A percentile compares a stretch with the other conserved stretches of the same genome.
These are phyloP conservation scores for Sphaerulina populicola DNA, from an alignment of 2,329 filamentous ascomycete genomes.

Conservation along the genomic window DNA sequence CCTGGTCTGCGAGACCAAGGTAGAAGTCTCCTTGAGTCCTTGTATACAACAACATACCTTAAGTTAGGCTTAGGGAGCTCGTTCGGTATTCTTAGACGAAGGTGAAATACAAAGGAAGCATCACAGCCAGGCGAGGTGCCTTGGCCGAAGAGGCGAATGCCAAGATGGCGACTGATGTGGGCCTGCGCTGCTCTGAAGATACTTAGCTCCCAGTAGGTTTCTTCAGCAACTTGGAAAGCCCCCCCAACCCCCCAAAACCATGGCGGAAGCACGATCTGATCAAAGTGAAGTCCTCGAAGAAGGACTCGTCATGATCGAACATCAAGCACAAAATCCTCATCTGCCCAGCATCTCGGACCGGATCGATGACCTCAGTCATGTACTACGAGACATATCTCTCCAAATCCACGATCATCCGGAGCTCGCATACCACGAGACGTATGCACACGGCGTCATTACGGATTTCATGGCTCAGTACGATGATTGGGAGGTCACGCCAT, in stretches of 20 bases:
- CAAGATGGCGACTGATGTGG: too few species aligned
- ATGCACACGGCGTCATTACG: neutral
- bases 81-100: too few species aligned
- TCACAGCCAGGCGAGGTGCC: too few species aligned
- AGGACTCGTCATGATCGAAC: neutral
- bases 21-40: too few species aligned
- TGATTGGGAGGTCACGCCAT: slow-evolving; percentile 43
- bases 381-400: neutral
- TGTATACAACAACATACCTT: too few species aligned
- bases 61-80: too few species aligned
- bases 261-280: neutral
- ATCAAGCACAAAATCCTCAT: neutral
- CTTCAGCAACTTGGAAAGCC: too few species aligned
- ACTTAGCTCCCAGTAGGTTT: too few species aligned
- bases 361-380: neutral
- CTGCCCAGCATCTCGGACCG: neutral
- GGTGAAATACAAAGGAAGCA: too few species aligned
- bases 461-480: neutral
- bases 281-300: neutral
- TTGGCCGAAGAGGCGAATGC: too few species aligned
- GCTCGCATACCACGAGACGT: neutral
- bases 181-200: too few species aligned
- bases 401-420: neutral
- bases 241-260: neutral
- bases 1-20: too few species aligned